phyloP scores from a whole-genome alignment of 179 eudicot species.

The Nepenthes alata region DNA sequence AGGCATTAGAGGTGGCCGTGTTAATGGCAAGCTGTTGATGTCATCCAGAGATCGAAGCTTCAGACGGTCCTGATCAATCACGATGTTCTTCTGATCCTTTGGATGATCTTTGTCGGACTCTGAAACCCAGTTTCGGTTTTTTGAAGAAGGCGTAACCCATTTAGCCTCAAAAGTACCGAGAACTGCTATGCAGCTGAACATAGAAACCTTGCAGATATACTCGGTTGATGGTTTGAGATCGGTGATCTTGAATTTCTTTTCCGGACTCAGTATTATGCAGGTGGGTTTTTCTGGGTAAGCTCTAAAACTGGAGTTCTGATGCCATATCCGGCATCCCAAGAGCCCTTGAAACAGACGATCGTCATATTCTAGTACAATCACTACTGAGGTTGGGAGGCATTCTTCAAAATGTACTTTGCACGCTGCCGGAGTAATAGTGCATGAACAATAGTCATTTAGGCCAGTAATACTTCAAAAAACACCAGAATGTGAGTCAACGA shows the following conservation, averaged over 20 bases:
- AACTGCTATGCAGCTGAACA: constrained; percentile 27
- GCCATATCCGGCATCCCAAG: constrained; percentile 45
- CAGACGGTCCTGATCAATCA: background rate
- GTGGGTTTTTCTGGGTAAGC: constrained; percentile 39
- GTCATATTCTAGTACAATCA: constrained; percentile 31
- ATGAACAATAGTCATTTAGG: background rate
- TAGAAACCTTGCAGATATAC: constrained; percentile 39
- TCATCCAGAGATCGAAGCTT: constrained; percentile 12
- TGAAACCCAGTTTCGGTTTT: constrained; percentile 9
- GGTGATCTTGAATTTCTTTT: constrained; percentile 32
- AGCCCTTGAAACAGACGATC: constrained; percentile 20
- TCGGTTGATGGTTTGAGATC: constrained; percentile 42
- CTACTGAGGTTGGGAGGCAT: constrained; percentile 28
- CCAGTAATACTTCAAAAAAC: too few relatives aligned
- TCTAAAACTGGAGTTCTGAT: constrained; percentile 23
- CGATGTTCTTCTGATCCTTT: background rate
- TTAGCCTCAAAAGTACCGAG: constrained; percentile 40
- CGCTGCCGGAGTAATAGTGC: constrained; percentile 16
- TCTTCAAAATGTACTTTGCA: constrained; percentile 30
- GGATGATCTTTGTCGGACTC: constrained; percentile 8
- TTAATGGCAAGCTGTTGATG: constrained; percentile 10
- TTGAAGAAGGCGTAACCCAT: constrained; percentile 32
- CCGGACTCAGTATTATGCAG: constrained; percentile 27
- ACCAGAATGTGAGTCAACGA: too few relatives aligned
- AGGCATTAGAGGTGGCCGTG: constrained; percentile 22